Evolutionary conservation across 805 yeast species (phyloP).

Genomic region (Candida railenensis): DNA sequence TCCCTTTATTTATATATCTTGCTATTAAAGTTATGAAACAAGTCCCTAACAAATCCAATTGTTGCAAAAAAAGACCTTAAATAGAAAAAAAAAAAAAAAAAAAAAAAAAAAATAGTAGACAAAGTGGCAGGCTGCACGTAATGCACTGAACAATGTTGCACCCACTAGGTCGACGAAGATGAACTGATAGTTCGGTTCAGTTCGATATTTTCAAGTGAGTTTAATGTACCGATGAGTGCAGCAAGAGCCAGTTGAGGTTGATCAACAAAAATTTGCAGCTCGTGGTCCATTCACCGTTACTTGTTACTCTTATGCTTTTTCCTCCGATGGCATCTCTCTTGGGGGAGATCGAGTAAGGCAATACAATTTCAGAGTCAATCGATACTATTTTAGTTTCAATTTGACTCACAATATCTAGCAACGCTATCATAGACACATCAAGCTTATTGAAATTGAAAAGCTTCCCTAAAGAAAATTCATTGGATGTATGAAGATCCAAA

Average conservation of each 20-base stretch:
- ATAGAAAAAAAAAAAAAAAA: too few relatives aligned
- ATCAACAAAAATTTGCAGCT: conserved; percentile 83
- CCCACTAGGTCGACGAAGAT: too few relatives aligned
- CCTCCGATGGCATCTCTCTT: conserved; percentile 72
- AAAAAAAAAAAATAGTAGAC: too few relatives aligned
- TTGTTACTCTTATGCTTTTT: conserved; percentile 66
- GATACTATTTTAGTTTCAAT: conserved; percentile 45
- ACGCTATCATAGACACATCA: conserved; percentile 79
- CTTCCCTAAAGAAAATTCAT: conserved; percentile 72
- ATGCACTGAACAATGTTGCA: too few relatives aligned
- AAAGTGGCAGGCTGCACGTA: too few relatives aligned
- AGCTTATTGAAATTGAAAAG: conserved; percentile 70
- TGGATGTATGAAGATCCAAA: conserved; percentile 62
- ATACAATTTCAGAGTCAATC: conserved; percentile 54
- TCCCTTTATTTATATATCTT: too few relatives aligned
- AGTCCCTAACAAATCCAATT: too few relatives aligned
- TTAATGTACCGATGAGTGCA: conserved; percentile 64
- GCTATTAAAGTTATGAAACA: too few relatives aligned
- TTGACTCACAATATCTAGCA: conserved; percentile 59
- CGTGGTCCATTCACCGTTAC: conserved; percentile 83
- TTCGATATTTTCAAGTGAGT: not conserved
- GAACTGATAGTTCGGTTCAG: not conserved
- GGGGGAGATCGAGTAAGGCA: conserved; percentile 68
- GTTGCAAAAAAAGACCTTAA: too few relatives aligned
- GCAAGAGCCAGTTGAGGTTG: conserved; percentile 77